phyloP scores from a whole-genome alignment of 106 monocot species.

The Allium cepa region DNA sequence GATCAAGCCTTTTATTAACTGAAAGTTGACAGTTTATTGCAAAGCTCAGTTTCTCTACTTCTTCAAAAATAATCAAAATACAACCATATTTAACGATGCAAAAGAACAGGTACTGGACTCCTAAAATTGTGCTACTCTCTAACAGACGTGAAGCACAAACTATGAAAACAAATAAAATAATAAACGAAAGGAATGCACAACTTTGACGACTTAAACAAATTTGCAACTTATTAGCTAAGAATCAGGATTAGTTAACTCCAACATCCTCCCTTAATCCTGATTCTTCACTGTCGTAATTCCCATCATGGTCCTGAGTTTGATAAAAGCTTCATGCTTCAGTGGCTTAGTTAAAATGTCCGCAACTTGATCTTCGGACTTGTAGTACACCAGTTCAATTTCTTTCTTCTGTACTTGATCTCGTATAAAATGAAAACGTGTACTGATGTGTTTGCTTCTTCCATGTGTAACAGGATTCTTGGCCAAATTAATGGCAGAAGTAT shows the following conservation, averaged over 20 bases:
- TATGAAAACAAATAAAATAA: too few species aligned
- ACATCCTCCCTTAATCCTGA: neutral
- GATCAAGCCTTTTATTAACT: too few species aligned
- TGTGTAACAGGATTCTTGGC: neutral
- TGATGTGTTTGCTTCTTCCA: conserved; percentile 7
- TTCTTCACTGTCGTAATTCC: neutral
- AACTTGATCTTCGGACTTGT: neutral
- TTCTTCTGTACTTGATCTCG: neutral
- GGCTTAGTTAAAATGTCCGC: neutral
- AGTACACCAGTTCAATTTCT: neutral
- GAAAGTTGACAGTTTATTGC: too few species aligned
- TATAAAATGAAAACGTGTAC: neutral
- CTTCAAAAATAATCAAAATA: too few species aligned
- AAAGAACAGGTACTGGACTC: too few species aligned
- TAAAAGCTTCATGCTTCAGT: neutral
- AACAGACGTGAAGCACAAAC: too few species aligned
- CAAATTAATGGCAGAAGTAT: conserved; percentile 6
- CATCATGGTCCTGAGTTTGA: neutral
- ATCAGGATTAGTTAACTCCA: neutral
- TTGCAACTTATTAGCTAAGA: neutral
- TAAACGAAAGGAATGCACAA: neutral
- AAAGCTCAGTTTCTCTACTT: too few species aligned
- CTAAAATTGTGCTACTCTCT: too few species aligned
- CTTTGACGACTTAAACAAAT: neutral
- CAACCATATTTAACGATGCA: too few species aligned